Base-by-base conservation (phyloP, 1,284 basidiomycete genomes). In the Blastosporella zonata region DNA sequence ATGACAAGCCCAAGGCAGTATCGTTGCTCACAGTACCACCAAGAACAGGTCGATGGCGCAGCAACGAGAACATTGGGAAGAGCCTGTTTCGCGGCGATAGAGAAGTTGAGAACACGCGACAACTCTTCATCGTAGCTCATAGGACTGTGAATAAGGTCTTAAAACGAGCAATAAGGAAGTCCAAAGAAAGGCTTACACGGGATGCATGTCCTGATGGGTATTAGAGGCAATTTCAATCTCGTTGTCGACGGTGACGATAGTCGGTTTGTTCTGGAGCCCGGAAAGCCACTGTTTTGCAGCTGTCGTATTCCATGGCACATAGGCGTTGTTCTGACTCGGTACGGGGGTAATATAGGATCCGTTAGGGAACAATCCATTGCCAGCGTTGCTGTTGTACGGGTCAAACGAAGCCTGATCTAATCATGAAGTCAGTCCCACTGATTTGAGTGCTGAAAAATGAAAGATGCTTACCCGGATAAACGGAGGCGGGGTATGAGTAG, bases 191-290 rank as follows among this genome's bases (percentile, higher is more conserved):
- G 55, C 64, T 50, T 55, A 71, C 71, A 56, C 52, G 3, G 75
- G 73, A 55, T 78, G 77, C 73, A 77, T 77, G 54, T 78, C 75
- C 58, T 73, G 71, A 58, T 77, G 75, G 9, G 74, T 79, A 52
- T 56, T 73, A 46, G 63, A 62, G n/a, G 75, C 72, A 49, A 77
- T 78, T 58, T 78, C 77, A 23, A 77, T 77, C 58, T 77, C 75
- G 53, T 78, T 78, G 57, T 78, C 76, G 47, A 78, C 67, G 8
- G 71, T 63, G 20, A 77, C 67, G 36, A 76, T 64, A 4, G 61
- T 62, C 0, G 75, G 75, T 56, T 75, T 76, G 64, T 77, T 68
- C 27, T 56, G 59, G 39, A 78, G 59, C 6, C 68, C 67, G 9
- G 63, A 57, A 4, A 77, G 67, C 75, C 75, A 78, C 31, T 60